These are phyloP conservation scores for Annulohypoxylon bovei DNA, from an alignment of 495 filamentous ascomycete species.

Conservation along the genomic window DNA sequence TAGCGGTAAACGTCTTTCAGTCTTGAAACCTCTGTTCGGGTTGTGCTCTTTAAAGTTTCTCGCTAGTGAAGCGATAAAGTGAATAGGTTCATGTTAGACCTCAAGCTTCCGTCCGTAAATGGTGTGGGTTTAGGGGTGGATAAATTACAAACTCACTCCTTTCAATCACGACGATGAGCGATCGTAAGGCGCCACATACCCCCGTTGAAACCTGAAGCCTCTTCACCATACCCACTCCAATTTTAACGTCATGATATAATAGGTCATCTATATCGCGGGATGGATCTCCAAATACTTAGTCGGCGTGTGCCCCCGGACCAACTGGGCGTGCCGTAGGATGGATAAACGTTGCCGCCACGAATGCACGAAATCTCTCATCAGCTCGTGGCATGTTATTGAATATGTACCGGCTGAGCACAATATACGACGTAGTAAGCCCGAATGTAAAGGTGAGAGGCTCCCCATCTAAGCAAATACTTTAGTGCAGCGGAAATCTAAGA, in stretches of 20 bases:
- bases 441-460: neutral
- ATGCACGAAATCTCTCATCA: constrained; percentile 1
- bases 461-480: neutral
- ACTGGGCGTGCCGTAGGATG: constrained; percentile 29
- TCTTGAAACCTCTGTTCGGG: neutral
- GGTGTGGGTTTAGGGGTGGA: neutral
- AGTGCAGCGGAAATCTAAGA: neutral
- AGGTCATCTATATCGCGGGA: neutral
- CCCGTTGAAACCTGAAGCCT: neutral
- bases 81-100: neutral
- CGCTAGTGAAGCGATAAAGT: neutral
- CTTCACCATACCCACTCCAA: neutral
- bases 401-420: neutral
- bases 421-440: constrained; percentile 26
- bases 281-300: constrained; percentile 4
- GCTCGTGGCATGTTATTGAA: neutral
- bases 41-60: neutral
- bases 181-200: neutral
- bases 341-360: constrained; percentile 15
- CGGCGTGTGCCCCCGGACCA: constrained; percentile 1
- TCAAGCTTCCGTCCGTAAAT: neutral
- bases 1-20: neutral
- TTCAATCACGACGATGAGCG: neutral
- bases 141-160: constrained; percentile 1
- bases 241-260: neutral